Percentiles rank a stretch among this genome's conserved stretches.
phyloP scores from a whole-genome alignment of 2,329 filamentous ascomycete species.

The Bipolaris bicolor region DNA sequence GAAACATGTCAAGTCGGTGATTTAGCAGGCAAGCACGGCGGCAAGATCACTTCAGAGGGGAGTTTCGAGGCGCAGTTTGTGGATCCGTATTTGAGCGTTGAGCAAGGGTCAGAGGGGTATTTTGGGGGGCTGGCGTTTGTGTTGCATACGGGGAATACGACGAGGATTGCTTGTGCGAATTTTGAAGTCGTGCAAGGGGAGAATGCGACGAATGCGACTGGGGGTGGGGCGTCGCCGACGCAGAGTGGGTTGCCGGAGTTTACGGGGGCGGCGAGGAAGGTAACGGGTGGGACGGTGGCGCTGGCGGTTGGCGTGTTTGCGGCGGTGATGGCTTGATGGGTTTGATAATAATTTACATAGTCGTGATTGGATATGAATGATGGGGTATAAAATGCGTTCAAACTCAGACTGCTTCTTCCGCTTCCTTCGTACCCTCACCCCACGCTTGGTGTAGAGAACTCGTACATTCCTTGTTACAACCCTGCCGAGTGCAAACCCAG shows the following conservation, averaged over 20 bases:
- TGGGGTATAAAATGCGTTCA: too few species aligned
- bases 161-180: slow-evolving; percentile 62
- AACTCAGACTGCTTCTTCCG: neutral
- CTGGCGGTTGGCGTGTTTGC: slow-evolving; percentile 20
- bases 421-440: neutral
- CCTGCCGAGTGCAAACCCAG: slow-evolving; percentile 26
- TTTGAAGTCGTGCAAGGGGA: slow-evolving; percentile 44
- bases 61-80: slow-evolving; percentile 45
- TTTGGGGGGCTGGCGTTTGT: slow-evolving; percentile 61
- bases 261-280: slow-evolving; percentile 23
- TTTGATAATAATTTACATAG: too few species aligned
- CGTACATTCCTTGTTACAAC: slow-evolving; percentile 25
- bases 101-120: slow-evolving; percentile 50
- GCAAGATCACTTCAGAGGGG: slow-evolving; percentile 37
- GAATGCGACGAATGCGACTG: slow-evolving; percentile 15
- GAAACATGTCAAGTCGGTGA: slow-evolving; percentile 51
- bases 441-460: slow-evolving; percentile 22
- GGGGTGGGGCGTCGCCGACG: slow-evolving; percentile 13
- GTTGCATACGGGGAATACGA: slow-evolving; percentile 58
- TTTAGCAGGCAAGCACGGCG: slow-evolving; percentile 52
- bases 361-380: neutral
- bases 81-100: slow-evolving; percentile 58
- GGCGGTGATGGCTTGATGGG: slow-evolving; percentile 12
- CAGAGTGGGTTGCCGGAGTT: slow-evolving; percentile 17
- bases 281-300: slow-evolving; percentile 12